Conservation (phyloP, 2,329 filamentous ascomycete species). For the Alternaria arborescens region DNA sequence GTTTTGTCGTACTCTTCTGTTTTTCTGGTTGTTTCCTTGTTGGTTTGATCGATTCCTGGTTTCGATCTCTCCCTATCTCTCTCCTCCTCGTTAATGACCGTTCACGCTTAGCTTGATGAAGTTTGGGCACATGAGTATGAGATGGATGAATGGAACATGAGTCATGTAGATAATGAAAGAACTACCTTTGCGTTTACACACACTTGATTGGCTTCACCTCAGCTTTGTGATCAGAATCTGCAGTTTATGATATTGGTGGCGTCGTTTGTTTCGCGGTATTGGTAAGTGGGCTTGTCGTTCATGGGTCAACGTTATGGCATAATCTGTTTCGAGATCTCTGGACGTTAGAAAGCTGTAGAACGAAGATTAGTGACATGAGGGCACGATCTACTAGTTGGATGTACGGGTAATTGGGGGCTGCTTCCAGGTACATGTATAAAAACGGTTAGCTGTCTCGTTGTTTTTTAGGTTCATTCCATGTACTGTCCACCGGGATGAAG, state of each 20-base stretch:
- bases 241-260: too few species aligned
- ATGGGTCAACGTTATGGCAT: too few species aligned
- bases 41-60: not conserved
- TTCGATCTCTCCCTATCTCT: not conserved
- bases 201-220: not conserved
- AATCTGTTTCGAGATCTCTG: too few species aligned
- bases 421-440: too few species aligned
- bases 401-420: too few species aligned
- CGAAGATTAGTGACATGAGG: too few species aligned
- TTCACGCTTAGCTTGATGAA: constrained; percentile 1
- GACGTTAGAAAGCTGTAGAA: too few species aligned
- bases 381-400: too few species aligned
- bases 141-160: constrained; percentile 1
- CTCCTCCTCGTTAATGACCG: constrained; percentile 2
- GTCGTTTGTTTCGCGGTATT: not conserved
- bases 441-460: too few species aligned
- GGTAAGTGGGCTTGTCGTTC: not conserved
- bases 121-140: constrained; percentile 3
- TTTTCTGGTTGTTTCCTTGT: not conserved
- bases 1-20: not conserved
- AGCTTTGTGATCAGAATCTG: too few species aligned
- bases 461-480: too few species aligned
- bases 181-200: constrained; percentile 1
- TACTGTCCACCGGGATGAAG: too few species aligned
- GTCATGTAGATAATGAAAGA: constrained; percentile 11